Evolutionary conservation across 306 rosid species (phyloP).

Genomic region (Mimosa bimucronata): DNA sequence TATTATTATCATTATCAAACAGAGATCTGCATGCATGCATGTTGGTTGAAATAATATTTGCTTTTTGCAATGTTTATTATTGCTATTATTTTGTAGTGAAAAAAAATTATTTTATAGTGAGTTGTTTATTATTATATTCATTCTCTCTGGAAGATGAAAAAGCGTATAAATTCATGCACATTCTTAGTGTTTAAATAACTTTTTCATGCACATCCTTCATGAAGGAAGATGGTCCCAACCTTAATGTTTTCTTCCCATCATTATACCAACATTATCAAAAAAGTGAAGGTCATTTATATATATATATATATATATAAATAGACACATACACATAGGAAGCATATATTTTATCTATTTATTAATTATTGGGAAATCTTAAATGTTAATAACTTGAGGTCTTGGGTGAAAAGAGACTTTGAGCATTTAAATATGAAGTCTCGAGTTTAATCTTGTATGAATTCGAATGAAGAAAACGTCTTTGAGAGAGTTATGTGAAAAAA

Average conservation of each 20-base stretch:
- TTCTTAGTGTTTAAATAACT: background rate
- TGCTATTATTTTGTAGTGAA: background rate
- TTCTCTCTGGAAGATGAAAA: background rate
- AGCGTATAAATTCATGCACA: background rate
- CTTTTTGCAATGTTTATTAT: background rate
- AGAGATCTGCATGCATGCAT: slow-evolving; percentile 15
- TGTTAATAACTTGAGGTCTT: background rate
- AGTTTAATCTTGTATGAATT: too few relatives aligned
- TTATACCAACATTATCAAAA: background rate
- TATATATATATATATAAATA: too few relatives aligned
- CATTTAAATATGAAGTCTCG: too few relatives aligned
- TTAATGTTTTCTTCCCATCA: background rate
- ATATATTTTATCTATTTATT: background rate
- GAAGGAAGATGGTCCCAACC: background rate
- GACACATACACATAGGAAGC: background rate
- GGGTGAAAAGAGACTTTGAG: too few relatives aligned
- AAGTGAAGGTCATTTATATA: background rate
- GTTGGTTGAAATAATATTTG: background rate
- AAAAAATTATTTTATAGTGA: too few relatives aligned
- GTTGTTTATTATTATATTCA: background rate
- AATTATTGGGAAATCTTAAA: background rate
- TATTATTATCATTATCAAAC: background rate
- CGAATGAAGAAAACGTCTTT: too few relatives aligned
- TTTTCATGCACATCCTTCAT: background rate
- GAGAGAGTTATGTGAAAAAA: too few relatives aligned